Evolutionary conservation across 2,329 filamentous ascomycete genomes (phyloP).

Genomic region (Fusarium bactridioides): DNA sequence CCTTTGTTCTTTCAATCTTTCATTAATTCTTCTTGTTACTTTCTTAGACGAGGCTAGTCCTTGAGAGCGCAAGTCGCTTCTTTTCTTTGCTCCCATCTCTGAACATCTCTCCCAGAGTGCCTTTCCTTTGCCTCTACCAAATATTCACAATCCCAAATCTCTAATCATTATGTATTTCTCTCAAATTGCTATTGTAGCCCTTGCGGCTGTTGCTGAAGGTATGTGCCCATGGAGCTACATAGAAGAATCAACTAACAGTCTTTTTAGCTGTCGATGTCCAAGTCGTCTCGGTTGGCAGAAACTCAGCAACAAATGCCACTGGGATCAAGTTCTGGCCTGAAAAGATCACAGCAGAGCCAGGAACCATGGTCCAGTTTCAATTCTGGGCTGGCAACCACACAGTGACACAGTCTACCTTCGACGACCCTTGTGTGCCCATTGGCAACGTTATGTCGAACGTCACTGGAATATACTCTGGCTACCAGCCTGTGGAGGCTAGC

Average conservation of each 20-base stretch:
- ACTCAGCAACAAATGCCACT: constrained; percentile 57
- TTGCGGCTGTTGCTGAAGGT: constrained; percentile 59
- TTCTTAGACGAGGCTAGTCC: constrained; percentile 44
- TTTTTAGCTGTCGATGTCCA: constrained; percentile 57
- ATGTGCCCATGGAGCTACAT: constrained; percentile 19
- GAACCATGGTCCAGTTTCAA: constrained; percentile 73
- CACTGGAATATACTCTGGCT: constrained; percentile 72
- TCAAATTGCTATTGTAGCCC: constrained; percentile 55
- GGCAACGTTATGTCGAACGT: constrained; percentile 58
- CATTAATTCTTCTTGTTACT: constrained; percentile 20
- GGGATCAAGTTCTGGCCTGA: constrained; percentile 70
- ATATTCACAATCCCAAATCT: constrained; percentile 17
- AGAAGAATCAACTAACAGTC: constrained; percentile 13
- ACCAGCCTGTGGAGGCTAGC: constrained; percentile 67
- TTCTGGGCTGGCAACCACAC: constrained; percentile 78
- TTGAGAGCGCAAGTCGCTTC: constrained; percentile 45
- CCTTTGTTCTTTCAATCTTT: constrained; percentile 41
- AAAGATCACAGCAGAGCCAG: constrained; percentile 67
- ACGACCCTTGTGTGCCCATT: constrained; percentile 73
- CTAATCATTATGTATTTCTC: constrained; percentile 61
- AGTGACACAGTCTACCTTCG: constrained; percentile 79
- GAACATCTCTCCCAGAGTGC: constrained; percentile 21
- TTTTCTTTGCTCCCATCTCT: constrained; percentile 10
- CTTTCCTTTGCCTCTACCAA: constrained; percentile 35
- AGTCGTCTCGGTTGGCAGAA: constrained; percentile 69